Base-by-base conservation (phyloP, 495 filamentous ascomycete genomes). In the Astrothelium macrocarpum region DNA sequence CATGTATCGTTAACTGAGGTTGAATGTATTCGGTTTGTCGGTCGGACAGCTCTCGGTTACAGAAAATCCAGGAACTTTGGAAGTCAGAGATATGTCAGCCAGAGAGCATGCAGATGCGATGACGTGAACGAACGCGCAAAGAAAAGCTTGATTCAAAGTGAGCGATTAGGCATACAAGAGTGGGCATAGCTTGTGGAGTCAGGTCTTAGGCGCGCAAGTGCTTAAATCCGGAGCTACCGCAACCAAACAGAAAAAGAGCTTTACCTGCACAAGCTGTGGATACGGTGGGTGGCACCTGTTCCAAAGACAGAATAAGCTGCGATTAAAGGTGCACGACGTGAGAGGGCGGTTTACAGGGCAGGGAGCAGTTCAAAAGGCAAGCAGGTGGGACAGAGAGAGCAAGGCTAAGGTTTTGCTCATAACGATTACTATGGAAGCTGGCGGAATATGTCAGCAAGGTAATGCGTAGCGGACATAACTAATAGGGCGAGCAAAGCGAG, bases 401-500 rank as follows among this genome's bases (percentile, higher is more conserved):
- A 56, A 16, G 49, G 20, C 49, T 9, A 56, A 56, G 49, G 12
- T 56, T 56, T 56, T 56, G 49, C 26, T n/a, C 23, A 28, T 29
- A 20, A 28, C 9, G 49, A 56, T 5, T 2, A 9, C 49, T 2
- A 29, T 26, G 25, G 49, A 26, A 56, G 20, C 49, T n/a, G 49
- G n/a, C 49, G 25, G n/a, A 56, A 56, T 56, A 56, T 56, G 49
- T 56, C 49, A 56, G 49, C 49, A 56, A 56, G 49, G 49, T 25
- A 23, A 23, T 16, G 12, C 11, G n/a, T 16, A 5, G 23, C 49
- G 49, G 49, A 56, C 25, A 56, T 56, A 56, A n/a, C n/a, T n/a
- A n/a, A n/a, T n/a, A n/a, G n/a, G 20, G 12, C 23, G 23, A 25
- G 49, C 49, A 20, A 29, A 20, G 49, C 29, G 49, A 56, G 49